phyloP scores from a whole-genome alignment of 768 basidiomycete genomes.

The Rubroboletus pulcherrimus region DNA sequence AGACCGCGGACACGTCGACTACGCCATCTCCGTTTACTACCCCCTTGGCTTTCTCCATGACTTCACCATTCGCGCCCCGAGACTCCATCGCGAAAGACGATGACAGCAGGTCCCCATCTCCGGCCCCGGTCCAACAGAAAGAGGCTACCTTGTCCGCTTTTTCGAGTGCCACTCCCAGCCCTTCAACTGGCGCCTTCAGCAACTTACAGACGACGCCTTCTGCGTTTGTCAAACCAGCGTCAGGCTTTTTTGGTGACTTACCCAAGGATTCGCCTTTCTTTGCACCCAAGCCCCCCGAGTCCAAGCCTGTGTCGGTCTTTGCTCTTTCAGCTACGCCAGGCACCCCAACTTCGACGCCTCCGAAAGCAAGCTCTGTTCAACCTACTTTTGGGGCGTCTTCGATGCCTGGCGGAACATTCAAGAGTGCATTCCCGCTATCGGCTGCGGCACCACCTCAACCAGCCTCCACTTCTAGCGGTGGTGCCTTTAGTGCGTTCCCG shows the following conservation, averaged over 20 bases:
- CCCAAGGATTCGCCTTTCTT: constrained; percentile 53
- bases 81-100: constrained; percentile 11
- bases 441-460: constrained; percentile 7
- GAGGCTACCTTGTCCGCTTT: constrained; percentile 8
- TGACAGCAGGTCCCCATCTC: constrained; percentile 31
- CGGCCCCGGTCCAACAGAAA: constrained; percentile 5
- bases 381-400: constrained; percentile 41
- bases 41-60: background rate
- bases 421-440: constrained; percentile 17
- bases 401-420: constrained; percentile 23
- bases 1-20: background rate
- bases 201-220: constrained; percentile 32
- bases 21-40: constrained; percentile 1
- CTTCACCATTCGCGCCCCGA: constrained; percentile 8
- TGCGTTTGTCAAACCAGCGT: constrained; percentile 36
- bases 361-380: constrained; percentile 19
- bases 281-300: constrained; percentile 33
- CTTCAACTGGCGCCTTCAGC: constrained; percentile 39
- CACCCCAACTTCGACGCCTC: constrained; percentile 21
- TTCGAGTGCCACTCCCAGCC: constrained; percentile 23
- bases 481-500: constrained; percentile 30
- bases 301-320: constrained; percentile 39
- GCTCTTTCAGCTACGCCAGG: constrained; percentile 14
- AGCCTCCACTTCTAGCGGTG: constrained; percentile 9
- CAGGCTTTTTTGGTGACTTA: constrained; percentile 33